Evolutionary conservation across 257 asterid genomes (phyloP), one percentile per base, ranked within the genome.

Genomic region (Rauvolfia tetraphylla): DNA sequence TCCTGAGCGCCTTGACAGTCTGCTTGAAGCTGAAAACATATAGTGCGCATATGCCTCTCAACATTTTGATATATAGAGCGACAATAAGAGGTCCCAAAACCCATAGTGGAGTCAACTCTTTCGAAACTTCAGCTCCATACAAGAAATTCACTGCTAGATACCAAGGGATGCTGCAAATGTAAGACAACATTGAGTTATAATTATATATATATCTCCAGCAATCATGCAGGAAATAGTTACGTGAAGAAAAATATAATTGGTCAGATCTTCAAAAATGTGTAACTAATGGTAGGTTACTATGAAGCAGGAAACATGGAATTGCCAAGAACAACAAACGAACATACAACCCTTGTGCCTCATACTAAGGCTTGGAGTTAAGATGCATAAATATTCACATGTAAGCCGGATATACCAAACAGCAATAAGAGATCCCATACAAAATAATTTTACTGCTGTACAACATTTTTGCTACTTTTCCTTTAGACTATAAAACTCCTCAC

Each of bases 31-130:
- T 81, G 87, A 85, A 89, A 46, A 79, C 91, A 72, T 88, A 94
- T 75, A 89, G 87, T 27, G 87, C 83, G 56, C 85, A 83, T 59
- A 94, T 71, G 70, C 82, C 88, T 61, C 44, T 90, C 61, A 89
- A 81, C 77, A 87, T 73, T 89, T 87, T 90, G 71, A 89, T 25
- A 61, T 92, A 85, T 75, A 89, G 83, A 62, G 91, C 86, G 17
- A 82, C 82, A 51, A 87, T n/a, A 51, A 94, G 75, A 27, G 98
- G 98, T 48, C 98, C 98, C 63, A 89, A 62, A 81, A 89, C 79
- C 98, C 98, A 94, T 27, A 93, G 76, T 57, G 97, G 98, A 31
- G 84, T 80, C 80, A 92, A 82, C 80, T 93, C 97, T 76, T 87
- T 90, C 0, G 94, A 86, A 68, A 90, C 96, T 78, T 86, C 86